phyloP scores from a whole-genome alignment of 768 basidiomycete species.

The Floccularia luteovirens region DNA sequence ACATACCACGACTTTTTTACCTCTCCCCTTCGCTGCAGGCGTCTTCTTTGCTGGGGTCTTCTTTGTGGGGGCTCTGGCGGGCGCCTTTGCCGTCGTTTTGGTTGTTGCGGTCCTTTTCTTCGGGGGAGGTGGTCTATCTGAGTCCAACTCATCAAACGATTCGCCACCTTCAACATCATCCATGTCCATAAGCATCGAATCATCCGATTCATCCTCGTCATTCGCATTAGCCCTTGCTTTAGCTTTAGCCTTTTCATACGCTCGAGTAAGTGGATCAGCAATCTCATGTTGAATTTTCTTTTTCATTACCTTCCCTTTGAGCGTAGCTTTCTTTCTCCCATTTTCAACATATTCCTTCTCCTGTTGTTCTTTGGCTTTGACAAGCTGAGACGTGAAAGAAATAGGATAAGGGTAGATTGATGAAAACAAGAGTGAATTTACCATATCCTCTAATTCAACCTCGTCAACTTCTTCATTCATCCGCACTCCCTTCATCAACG shows the following conservation, averaged over 20 bases:
- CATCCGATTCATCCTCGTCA: constrained; percentile 47
- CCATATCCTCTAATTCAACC: constrained; percentile 67
- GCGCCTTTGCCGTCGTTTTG: constrained; percentile 29
- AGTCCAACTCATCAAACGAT: constrained; percentile 44
- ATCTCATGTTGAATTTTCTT: no score
- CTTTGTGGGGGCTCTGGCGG: constrained; percentile 24
- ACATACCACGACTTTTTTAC: constrained; percentile 37
- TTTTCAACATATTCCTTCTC: constrained; percentile 56
- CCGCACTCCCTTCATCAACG: constrained; percentile 61
- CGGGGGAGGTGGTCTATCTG: constrained; percentile 33
- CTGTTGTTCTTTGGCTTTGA: constrained; percentile 62
- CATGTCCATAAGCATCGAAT: constrained; percentile 77
- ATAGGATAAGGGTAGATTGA: not conserved
- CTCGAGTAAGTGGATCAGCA: no score
- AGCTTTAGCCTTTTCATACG: no score
- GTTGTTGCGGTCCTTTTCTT: constrained; percentile 24
- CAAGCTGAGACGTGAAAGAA: constrained; percentile 33
- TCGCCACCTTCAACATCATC: constrained; percentile 40
- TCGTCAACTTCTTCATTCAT: constrained; percentile 64
- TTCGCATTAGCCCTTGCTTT: constrained; percentile 43
- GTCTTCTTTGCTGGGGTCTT: constrained; percentile 30
- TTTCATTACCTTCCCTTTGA: constrained; percentile 34
- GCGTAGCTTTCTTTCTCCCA: constrained; percentile 22
- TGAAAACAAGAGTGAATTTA: constrained; percentile 29
- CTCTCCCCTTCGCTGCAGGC: constrained; percentile 36